These are phyloP conservation scores for Sugiyamaella novakii DNA, from an alignment of 1,139 yeast species.

Conservation along the genomic window DNA sequence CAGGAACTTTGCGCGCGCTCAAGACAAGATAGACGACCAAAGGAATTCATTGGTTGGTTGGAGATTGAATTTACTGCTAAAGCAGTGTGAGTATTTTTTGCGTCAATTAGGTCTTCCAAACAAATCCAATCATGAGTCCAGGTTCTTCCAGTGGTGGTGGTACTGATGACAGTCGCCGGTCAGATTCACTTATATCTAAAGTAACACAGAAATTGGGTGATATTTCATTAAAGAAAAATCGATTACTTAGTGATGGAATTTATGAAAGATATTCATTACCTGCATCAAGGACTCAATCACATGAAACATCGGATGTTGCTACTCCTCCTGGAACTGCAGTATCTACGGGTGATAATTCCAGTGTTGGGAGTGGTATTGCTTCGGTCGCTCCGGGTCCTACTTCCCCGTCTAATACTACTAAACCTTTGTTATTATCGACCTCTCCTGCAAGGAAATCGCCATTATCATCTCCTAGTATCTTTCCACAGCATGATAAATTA, in stretches of 20 bases:
- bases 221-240: constrained; percentile 31
- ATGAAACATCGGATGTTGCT: constrained; percentile 22
- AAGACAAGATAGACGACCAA: too few species aligned
- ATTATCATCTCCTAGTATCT: constrained; percentile 14
- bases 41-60: too few species aligned
- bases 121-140: constrained; percentile 10
- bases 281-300: constrained; percentile 35
- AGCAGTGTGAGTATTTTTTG: too few species aligned
- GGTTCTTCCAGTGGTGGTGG: constrained; percentile 5
- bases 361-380: not conserved
- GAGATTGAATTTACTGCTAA: too few species aligned
- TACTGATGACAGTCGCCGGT: not conserved
- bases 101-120: too few species aligned
- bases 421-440: not conserved
- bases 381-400: not conserved
- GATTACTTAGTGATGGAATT: constrained; percentile 37
- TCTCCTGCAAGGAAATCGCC: constrained; percentile 14
- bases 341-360: not conserved
- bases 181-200: constrained; percentile 18
- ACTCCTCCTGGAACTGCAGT: constrained; percentile 4
- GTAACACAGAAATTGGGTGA: constrained; percentile 22
- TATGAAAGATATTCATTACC: constrained; percentile 42
- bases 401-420: constrained; percentile 4
- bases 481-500: constrained; percentile 6
- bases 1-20: too few species aligned